Evolutionary conservation across 129 eudicot genomes (phyloP), one percentile per base, ranked within the genome.

Genomic region (Pittosporum tobira): DNA sequence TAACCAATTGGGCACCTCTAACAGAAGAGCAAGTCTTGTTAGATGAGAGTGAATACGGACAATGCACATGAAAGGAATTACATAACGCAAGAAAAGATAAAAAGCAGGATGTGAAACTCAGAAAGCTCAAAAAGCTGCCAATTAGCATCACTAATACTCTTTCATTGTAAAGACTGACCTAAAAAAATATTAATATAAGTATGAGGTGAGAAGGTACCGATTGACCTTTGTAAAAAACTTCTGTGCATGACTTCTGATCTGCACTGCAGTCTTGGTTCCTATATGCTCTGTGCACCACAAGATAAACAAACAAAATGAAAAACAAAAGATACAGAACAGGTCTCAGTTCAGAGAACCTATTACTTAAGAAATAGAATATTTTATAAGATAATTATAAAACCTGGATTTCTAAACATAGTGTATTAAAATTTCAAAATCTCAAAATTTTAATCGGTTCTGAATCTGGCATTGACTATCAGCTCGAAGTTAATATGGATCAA

Each of bases 261-360:
- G 99, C 85, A 91, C 99, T 64, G 99, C 99, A 28, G 99, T 91
- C 94, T 91, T 91, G 62, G 99, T 87, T 67, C 99, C 99, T 51
- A 91, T 87, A 78, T 91, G 99, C 79, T 91, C 99, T 91, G 94
- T 75, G 59, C 64, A 73, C 65, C 73, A 72, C 71, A 78, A 75
- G 48, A 73, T 44, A 72, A 23, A 55, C n/a, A n/a, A 57, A 55
- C 21, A 68, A 54, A 70, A 64, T 23, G 57, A 22, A 71, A 63
- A 73, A n/a, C n/a, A n/a, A n/a, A n/a, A 76, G 64, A 72, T 65
- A 40, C 64, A 71, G 73, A 59, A 67, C 37, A 62, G n/a, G n/a
- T n/a, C n/a, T n/a, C n/a, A 56, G 59, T 62, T 68, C 36, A 76
- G 72, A 12, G 54, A 48, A 49, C 58, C 7, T 57, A 19, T n/a